A percentile compares a stretch with the other conserved stretches of the same genome.
Evolutionary conservation across 2,329 filamentous ascomycete species (phyloP).

Genomic region (Fusarium globosum): DNA sequence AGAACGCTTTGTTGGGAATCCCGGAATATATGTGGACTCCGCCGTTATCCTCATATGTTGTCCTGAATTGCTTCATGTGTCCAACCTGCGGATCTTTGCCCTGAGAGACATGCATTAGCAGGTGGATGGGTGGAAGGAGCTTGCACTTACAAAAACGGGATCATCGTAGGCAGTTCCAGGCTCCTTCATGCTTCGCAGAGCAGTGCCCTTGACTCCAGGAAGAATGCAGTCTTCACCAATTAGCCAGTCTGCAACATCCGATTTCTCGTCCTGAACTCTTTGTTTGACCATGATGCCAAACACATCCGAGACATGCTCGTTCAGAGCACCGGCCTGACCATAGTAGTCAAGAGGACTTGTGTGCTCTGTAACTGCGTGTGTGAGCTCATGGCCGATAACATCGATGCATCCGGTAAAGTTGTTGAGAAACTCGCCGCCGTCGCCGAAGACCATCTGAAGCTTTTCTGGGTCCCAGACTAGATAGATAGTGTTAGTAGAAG

Average conservation of each 20-base stretch:
- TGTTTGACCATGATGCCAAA: constrained; percentile 70
- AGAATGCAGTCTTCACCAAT: constrained; percentile 65
- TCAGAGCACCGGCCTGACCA: constrained; percentile 65
- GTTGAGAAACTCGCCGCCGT: constrained; percentile 62
- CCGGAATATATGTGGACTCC: constrained; percentile 68
- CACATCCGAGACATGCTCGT: constrained; percentile 67
- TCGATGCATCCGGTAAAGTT: constrained; percentile 65
- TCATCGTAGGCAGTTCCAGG: constrained; percentile 66
- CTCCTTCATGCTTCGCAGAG: constrained; percentile 65
- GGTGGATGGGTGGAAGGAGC: background rate
- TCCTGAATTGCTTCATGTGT: constrained; percentile 58
- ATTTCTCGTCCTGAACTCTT: constrained; percentile 57
- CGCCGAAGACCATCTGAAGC: constrained; percentile 66
- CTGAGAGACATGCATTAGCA: constrained; percentile 34
- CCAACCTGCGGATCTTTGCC: constrained; percentile 65
- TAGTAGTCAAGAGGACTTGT: constrained; percentile 62
- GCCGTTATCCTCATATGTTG: constrained; percentile 58
- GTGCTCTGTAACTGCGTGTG: constrained; percentile 65
- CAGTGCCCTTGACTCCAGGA: constrained; percentile 61
- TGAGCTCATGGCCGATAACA: constrained; percentile 68
- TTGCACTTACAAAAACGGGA: constrained; percentile 55
- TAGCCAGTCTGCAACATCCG: constrained; percentile 63
- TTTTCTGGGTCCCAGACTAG: constrained; percentile 61
- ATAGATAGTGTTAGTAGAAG: constrained; percentile 20
- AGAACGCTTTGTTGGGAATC: constrained; percentile 69